These are phyloP conservation scores for Nasturtium officinale DNA, from an alignment of 345 rosid genomes.

Conservation along the genomic window DNA sequence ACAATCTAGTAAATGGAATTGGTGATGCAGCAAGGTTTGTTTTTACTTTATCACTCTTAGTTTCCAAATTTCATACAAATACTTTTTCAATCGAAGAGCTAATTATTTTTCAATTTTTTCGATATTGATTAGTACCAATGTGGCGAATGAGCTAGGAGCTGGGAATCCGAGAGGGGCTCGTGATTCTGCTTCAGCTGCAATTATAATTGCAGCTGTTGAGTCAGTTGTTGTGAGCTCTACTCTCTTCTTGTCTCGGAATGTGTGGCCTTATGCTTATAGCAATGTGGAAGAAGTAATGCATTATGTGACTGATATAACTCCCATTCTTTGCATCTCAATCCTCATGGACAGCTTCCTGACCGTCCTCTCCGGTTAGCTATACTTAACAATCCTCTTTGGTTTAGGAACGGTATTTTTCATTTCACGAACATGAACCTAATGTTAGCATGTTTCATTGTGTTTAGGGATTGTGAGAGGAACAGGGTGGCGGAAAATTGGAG, in stretches of 20 bases:
- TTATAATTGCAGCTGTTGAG: constrained; percentile 42
- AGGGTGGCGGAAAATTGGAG: constrained; percentile 72
- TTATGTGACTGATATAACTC: constrained; percentile 37
- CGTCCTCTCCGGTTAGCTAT: constrained; percentile 37
- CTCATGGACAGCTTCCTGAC: constrained; percentile 42
- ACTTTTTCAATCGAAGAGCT: not conserved
- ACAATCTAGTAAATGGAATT: constrained; percentile 41
- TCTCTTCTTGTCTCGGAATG: constrained; percentile 37
- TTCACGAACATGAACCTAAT: not conserved
- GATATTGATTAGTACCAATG: constrained; percentile 38
- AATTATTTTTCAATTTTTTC: not conserved
- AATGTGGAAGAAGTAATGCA: constrained; percentile 37
- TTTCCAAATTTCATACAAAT: not conserved
- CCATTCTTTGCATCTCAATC: constrained; percentile 45
- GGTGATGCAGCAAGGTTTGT: constrained; percentile 45
- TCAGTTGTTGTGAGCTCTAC: constrained; percentile 37
- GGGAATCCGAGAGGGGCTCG: constrained; percentile 42
- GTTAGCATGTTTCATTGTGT: not conserved
- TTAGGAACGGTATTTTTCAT: not conserved
- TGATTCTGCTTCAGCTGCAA: constrained; percentile 37
- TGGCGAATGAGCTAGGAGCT: constrained; percentile 47
- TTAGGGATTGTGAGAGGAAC: constrained; percentile 70
- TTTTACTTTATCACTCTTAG: not conserved
- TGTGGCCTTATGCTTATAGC: constrained; percentile 46
- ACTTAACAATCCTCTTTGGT: constrained; percentile 1